Evolutionary conservation across 2,329 filamentous ascomycete genomes (phyloP).

Genomic region (Phaeophleospora eucalypticola): DNA sequence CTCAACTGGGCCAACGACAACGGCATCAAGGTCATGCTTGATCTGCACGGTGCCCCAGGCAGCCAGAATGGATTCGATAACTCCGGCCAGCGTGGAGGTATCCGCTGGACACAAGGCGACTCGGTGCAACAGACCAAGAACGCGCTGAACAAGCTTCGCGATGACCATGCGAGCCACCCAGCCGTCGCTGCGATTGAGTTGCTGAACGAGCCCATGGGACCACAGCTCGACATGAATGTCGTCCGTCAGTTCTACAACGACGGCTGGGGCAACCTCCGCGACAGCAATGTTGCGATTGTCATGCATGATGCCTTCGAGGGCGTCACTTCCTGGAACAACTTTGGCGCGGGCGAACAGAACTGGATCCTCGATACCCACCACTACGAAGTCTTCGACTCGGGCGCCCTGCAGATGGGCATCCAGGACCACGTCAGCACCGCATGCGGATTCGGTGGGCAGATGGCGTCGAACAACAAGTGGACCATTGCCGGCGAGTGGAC

Average conservation of each 20-base stretch:
- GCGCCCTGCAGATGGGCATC: conserved; percentile 36
- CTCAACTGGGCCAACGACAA: conserved; percentile 53
- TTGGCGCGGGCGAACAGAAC: conserved; percentile 42
- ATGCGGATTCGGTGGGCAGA: conserved; percentile 43
- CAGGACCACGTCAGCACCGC: conserved; percentile 39
- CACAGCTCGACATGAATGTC: conserved; percentile 39
- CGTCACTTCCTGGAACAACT: conserved; percentile 43
- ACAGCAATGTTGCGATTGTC: conserved; percentile 40
- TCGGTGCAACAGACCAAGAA: conserved; percentile 38
- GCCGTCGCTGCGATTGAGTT: conserved; percentile 46
- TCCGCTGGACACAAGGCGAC: conserved; percentile 45
- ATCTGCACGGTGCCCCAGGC: conserved; percentile 62
- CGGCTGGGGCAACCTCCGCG: conserved; percentile 44
- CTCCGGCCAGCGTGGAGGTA: conserved; percentile 50
- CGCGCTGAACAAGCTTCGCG: conserved; percentile 45
- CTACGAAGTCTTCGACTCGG: conserved; percentile 45
- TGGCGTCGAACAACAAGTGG: conserved; percentile 44
- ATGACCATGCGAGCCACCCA: conserved; percentile 43
- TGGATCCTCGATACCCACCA: conserved; percentile 45
- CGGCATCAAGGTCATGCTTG: conserved; percentile 62
- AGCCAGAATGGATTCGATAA: conserved; percentile 68
- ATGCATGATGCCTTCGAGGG: conserved; percentile 48
- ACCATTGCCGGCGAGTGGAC: conserved; percentile 48
- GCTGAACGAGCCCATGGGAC: conserved; percentile 47
- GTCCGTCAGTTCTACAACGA: conserved; percentile 47